These are phyloP conservation scores for Letharia columbiana DNA, from an alignment of 495 filamentous ascomycete genomes.

Conservation along the genomic window DNA sequence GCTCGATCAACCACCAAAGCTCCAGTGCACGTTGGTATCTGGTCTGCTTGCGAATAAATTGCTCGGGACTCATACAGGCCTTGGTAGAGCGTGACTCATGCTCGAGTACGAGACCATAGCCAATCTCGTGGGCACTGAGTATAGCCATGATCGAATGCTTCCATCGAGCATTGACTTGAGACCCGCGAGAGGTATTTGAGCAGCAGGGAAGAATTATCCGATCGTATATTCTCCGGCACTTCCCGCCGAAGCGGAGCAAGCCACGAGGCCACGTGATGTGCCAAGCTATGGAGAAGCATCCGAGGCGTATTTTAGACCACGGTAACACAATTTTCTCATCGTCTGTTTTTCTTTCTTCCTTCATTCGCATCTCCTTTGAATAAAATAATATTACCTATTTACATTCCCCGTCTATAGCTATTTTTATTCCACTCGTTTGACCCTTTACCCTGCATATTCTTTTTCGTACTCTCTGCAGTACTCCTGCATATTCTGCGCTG, in stretches of 20 bases:
- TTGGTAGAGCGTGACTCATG: too few species aligned
- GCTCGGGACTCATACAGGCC: too few species aligned
- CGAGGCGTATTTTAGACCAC: background rate
- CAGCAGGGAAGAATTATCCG: too few species aligned
- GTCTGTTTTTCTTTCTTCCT: background rate
- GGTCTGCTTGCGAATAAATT: background rate
- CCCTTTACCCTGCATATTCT: background rate
- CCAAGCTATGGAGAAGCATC: background rate
- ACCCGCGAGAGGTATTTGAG: too few species aligned
- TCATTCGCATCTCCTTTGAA: background rate
- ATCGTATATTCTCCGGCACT: background rate
- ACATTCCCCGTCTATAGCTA: background rate
- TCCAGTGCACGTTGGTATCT: background rate
- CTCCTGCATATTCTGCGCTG: slow-evolving; percentile 1
- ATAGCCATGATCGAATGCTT: too few species aligned
- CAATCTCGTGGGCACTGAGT: too few species aligned
- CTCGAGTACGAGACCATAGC: too few species aligned
- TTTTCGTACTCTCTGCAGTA: background rate
- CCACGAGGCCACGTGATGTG: background rate
- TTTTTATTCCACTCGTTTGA: background rate
- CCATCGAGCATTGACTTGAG: too few species aligned
- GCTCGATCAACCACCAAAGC: background rate
- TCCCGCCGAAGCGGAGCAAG: background rate
- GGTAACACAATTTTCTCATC: background rate
- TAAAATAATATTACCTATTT: background rate